Percentiles rank a stretch among this genome's conserved stretches.
These are phyloP conservation scores for Amanita thiersii DNA, from an alignment of 768 basidiomycete species.

Conservation along the genomic window DNA sequence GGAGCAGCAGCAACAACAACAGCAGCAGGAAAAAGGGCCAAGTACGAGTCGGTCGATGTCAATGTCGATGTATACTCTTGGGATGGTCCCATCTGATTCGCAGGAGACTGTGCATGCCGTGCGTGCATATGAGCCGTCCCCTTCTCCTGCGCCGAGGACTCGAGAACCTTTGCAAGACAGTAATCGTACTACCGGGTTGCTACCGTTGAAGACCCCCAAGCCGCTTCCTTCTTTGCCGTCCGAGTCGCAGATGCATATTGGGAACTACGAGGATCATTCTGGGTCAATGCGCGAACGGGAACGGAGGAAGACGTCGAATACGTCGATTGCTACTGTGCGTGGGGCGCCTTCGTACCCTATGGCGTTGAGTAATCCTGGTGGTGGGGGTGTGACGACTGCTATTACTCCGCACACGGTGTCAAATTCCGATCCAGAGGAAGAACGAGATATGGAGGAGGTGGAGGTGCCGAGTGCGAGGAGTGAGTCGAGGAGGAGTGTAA, in stretches of 20 bases:
- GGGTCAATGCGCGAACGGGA: constrained; percentile 13
- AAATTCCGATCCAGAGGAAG: constrained; percentile 25
- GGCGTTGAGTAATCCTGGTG: constrained; percentile 30
- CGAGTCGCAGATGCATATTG: constrained; percentile 27
- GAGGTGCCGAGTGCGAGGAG: constrained; percentile 29
- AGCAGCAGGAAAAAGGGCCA: constrained; percentile 1
- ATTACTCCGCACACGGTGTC: constrained; percentile 60
- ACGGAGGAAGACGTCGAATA: constrained; percentile 21
- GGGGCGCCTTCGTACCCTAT: constrained; percentile 33
- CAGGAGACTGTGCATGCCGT: constrained; percentile 34
- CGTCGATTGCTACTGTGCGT: constrained; percentile 29
- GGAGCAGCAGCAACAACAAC: constrained; percentile 4
- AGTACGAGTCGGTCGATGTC: background rate
- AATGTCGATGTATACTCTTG: constrained; percentile 9
- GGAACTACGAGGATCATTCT: constrained; percentile 10
- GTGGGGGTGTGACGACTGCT: constrained; percentile 46
- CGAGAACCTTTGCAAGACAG: constrained; percentile 31
- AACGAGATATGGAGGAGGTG: no score
- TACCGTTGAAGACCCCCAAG: constrained; percentile 46
- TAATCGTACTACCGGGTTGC: constrained; percentile 34
- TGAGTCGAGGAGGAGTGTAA: constrained; percentile 37
- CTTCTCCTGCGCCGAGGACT: constrained; percentile 25
- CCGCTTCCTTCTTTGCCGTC: constrained; percentile 55
- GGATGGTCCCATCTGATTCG: constrained; percentile 30
- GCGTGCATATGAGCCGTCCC: constrained; percentile 29